phyloP scores from a whole-genome alignment of 495 filamentous ascomycete species.

The Collariella sp. region DNA sequence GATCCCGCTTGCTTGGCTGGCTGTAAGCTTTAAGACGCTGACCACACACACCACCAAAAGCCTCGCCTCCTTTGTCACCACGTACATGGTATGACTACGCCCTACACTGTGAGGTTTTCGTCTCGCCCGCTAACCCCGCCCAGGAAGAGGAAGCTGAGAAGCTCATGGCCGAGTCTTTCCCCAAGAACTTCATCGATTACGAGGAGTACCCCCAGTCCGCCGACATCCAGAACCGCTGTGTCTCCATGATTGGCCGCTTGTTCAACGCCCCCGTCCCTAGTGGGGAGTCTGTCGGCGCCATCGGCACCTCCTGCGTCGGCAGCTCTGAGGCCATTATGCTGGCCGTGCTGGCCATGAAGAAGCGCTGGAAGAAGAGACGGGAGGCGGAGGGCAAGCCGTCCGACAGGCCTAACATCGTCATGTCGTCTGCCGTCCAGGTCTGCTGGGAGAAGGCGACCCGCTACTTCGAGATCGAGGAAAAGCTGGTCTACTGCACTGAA shows the following conservation, averaged over 20 bases:
- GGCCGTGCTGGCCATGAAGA: slow-evolving; percentile 87
- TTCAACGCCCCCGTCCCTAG: slow-evolving; percentile 59
- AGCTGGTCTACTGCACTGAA: slow-evolving; percentile 73
- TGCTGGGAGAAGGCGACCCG: slow-evolving; percentile 96
- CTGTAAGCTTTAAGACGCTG: not conserved
- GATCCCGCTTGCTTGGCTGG: not conserved
- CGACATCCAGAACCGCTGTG: slow-evolving; percentile 86
- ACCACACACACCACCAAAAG: slow-evolving; percentile 29
- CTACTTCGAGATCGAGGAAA: slow-evolving; percentile 90
- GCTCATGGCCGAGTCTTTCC: slow-evolving; percentile 79
- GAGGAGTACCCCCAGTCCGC: slow-evolving; percentile 85
- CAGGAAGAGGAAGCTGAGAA: slow-evolving; percentile 85
- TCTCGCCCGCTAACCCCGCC: not conserved
- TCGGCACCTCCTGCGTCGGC: slow-evolving; percentile 81
- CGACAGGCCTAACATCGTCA: slow-evolving; percentile 77
- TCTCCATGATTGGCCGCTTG: slow-evolving; percentile 85
- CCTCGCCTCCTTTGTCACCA: slow-evolving; percentile 74
- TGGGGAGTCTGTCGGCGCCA: slow-evolving; percentile 44
- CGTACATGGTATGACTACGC: slow-evolving; percentile 58
- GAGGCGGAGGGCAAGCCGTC: slow-evolving; percentile 65
- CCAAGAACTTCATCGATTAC: slow-evolving; percentile 93
- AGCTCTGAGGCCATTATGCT: slow-evolving; percentile 90
- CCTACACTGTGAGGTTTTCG: not conserved
- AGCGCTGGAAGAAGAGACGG: slow-evolving; percentile 80
- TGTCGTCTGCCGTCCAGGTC: slow-evolving; percentile 88